Conservation (phyloP, 805 yeast genomes). For the Wickerhamomyces rabaulensis region DNA sequence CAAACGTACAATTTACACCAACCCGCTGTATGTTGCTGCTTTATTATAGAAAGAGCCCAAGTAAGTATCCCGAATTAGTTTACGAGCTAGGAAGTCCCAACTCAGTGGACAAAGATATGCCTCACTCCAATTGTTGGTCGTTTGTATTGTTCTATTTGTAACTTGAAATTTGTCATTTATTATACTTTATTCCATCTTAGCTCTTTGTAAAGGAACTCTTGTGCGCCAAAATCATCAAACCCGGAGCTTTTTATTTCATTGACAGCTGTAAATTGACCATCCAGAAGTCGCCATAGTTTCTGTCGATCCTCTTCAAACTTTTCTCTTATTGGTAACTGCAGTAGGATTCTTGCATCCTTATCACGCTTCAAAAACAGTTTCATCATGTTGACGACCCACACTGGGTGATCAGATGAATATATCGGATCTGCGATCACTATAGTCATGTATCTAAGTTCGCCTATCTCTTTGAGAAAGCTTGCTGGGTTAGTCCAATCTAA, state of each 20-base stretch:
- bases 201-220: constrained; percentile 43
- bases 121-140: no score
- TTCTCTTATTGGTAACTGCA: constrained; percentile 73
- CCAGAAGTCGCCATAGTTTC: constrained; percentile 51
- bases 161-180: no score
- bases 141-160: no score
- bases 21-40: no score
- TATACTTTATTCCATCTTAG: constrained; percentile 29
- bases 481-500: constrained; percentile 77
- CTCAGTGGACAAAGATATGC: no score
- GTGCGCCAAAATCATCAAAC: constrained; percentile 80
- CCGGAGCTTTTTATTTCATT: constrained; percentile 44
- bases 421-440: constrained; percentile 84
- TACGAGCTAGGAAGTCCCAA: no score
- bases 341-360: constrained; percentile 41
- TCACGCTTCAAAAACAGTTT: constrained; percentile 34
- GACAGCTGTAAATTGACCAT: constrained; percentile 26
- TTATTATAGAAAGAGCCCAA: no score
- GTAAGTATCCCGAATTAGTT: no score
- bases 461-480: constrained; percentile 28
- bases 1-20: no score
- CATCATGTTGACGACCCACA: constrained; percentile 61
- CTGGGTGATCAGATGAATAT: constrained; percentile 79
- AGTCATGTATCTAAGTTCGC: constrained; percentile 40
- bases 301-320: constrained; percentile 63